Conservation (phyloP, 140 eudicot species). For the Flaveria floridana region DNA sequence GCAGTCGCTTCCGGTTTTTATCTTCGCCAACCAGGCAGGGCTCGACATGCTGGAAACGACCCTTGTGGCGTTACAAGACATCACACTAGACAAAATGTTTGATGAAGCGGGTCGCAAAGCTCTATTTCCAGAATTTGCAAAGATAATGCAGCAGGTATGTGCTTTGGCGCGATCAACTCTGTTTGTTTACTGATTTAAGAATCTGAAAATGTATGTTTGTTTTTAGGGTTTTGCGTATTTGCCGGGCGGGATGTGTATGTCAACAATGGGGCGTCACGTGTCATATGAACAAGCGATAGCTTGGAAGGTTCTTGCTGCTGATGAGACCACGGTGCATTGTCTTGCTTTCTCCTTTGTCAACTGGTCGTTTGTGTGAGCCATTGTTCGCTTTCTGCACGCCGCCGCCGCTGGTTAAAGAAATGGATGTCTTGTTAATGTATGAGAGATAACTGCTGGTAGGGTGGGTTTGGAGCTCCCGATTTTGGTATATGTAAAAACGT, state of each 20-base stretch:
- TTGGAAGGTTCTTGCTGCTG: slow-evolving; percentile 84
- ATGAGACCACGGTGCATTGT: slow-evolving; percentile 71
- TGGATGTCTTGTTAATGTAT: background rate
- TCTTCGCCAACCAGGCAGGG: slow-evolving; percentile 93
- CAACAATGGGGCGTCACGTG: slow-evolving; percentile 82
- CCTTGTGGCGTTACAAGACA: slow-evolving; percentile 82
- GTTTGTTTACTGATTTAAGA: background rate
- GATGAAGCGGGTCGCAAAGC: slow-evolving; percentile 82
- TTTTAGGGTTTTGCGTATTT: slow-evolving; percentile 75
- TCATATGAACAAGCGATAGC: slow-evolving; percentile 79
- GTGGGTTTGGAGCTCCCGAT: slow-evolving; percentile 31
- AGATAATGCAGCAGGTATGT: slow-evolving; percentile 88
- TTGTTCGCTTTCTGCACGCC: background rate
- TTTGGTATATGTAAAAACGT: slow-evolving; percentile 37
- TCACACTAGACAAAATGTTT: slow-evolving; percentile 78
- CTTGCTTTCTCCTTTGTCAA: slow-evolving; percentile 80
- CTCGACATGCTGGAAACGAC: slow-evolving; percentile 96
- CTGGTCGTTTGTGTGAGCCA: slow-evolving; percentile 74
- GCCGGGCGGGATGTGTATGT: slow-evolving; percentile 86
- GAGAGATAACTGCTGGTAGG: slow-evolving; percentile 1
- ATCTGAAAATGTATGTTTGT: background rate
- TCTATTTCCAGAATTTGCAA: slow-evolving; percentile 69
- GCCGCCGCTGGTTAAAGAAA: background rate
- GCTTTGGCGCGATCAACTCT: background rate
- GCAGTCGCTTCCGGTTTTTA: slow-evolving; percentile 82